Evolutionary conservation across 225 moss, liverwort and hornwort genomes (phyloP).

Genomic region (Bryoerythrophyllum caledonicum): DNA sequence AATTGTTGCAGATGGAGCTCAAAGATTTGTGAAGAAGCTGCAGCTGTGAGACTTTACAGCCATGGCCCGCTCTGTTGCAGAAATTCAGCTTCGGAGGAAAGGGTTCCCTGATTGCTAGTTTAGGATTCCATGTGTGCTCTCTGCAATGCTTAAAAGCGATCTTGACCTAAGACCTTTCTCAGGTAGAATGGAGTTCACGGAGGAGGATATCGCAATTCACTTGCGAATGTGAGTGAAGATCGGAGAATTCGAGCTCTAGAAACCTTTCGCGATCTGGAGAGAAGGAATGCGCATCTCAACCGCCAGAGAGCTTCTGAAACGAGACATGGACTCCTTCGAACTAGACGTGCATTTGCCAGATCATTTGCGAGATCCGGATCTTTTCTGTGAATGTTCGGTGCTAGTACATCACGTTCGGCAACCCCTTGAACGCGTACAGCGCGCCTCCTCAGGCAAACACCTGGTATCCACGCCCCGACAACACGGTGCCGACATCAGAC

Average conservation of each 20-base stretch:
- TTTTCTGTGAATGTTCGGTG: too few relatives aligned
- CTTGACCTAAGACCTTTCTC: neutral
- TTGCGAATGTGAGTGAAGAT: neutral
- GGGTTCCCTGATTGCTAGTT: too few relatives aligned
- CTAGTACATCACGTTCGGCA: too few relatives aligned
- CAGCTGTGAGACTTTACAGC: too few relatives aligned
- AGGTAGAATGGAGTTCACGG: constrained; percentile 7
- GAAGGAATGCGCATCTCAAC: neutral
- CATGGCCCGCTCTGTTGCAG: too few relatives aligned
- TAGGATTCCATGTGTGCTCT: too few relatives aligned
- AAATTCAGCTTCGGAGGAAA: too few relatives aligned
- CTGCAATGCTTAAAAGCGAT: too few relatives aligned
- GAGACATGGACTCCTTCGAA: neutral
- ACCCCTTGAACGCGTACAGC: constrained; percentile 87
- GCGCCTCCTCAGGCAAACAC: constrained; percentile 76
- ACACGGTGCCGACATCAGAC: constrained; percentile 73
- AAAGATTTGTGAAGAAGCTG: too few relatives aligned
- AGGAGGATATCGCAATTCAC: neutral
- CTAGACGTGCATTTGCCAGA: too few relatives aligned
- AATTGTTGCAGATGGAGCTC: too few relatives aligned
- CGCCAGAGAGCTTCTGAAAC: neutral
- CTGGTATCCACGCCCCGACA: constrained; percentile 79
- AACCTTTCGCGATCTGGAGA: neutral
- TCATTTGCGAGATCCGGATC: too few relatives aligned
- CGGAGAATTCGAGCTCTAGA: neutral